Percentiles rank a stretch among this genome's conserved stretches.
phyloP scores from a whole-genome alignment of 495 filamentous ascomycete genomes.

The Trichoderma asperelloides region DNA sequence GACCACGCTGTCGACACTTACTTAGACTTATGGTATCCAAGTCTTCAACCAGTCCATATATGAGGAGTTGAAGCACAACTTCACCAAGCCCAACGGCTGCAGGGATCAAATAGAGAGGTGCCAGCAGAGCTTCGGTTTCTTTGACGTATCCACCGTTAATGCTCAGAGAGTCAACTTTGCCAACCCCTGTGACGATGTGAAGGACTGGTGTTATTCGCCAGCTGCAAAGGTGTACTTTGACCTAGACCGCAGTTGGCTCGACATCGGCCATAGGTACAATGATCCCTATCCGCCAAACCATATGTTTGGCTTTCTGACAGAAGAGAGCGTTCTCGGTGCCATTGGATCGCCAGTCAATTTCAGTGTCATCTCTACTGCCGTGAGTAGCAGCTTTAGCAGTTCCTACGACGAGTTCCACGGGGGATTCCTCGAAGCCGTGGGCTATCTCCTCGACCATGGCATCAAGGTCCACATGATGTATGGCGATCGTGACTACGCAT shows the following conservation, averaged over 20 bases:
- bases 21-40: conserved; percentile 51
- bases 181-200: not conserved
- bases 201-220: not conserved
- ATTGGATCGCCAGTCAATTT: conserved; percentile 38
- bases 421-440: conserved; percentile 39
- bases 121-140: not conserved
- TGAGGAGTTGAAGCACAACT: conserved; percentile 10
- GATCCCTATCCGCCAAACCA: not conserved
- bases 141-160: not conserved
- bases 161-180: not conserved
- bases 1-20: not conserved
- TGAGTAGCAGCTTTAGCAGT: conserved; percentile 41
- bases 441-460: conserved; percentile 41
- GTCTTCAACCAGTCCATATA: conserved; percentile 46
- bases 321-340: not conserved
- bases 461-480: conserved; percentile 64
- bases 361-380: conserved; percentile 43
- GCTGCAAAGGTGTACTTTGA: not conserved
- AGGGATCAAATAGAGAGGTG: conserved; percentile 20
- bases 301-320: not conserved
- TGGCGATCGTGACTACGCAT: conserved; percentile 56
- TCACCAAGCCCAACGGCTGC: conserved; percentile 35
- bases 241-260: not conserved
- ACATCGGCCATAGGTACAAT: not conserved
- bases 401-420: conserved; percentile 46